Conservation (phyloP, 805 yeast species). For the Candida peoriensis region DNA sequence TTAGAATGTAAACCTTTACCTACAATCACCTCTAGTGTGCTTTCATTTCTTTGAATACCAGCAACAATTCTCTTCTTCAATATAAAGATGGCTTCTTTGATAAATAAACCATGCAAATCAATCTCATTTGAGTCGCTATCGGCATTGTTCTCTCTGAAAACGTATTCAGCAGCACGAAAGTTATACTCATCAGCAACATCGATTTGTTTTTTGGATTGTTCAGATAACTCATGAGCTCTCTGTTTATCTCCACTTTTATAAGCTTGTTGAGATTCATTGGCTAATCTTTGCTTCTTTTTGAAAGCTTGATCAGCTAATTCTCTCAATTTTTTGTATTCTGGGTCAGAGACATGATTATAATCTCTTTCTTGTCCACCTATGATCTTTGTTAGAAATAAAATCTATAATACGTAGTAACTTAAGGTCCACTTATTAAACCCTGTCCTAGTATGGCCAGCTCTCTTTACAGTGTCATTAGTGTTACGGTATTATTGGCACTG, state of each 20-base stretch:
- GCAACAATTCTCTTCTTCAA: slow-evolving; percentile 69
- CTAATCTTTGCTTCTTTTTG: slow-evolving; percentile 46
- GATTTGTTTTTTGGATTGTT: slow-evolving; percentile 56
- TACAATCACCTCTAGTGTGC: slow-evolving; percentile 72
- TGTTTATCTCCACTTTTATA: slow-evolving; percentile 69
- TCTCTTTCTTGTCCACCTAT: slow-evolving; percentile 8
- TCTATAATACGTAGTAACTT: no score
- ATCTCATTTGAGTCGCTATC: slow-evolving; percentile 85
- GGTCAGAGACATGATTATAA: slow-evolving; percentile 15
- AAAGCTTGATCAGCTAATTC: slow-evolving; percentile 64
- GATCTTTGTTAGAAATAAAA: slow-evolving; percentile 21
- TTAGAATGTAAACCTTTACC: slow-evolving; percentile 89
- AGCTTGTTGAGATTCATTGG: slow-evolving; percentile 71
- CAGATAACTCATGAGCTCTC: slow-evolving; percentile 68
- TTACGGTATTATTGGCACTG: no score
- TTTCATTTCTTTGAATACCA: slow-evolving; percentile 52
- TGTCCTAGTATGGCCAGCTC: no score
- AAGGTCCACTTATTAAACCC: no score
- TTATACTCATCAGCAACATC: slow-evolving; percentile 65
- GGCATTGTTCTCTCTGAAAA: slow-evolving; percentile 79
- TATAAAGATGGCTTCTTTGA: slow-evolving; percentile 80
- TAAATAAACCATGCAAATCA: slow-evolving; percentile 88
- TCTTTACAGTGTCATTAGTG: no score
- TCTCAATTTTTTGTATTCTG: slow-evolving; percentile 58
- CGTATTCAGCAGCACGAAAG: slow-evolving; percentile 82